Conservation (phyloP, 148 eudicot species). For the Camellia lanceoleosa region DNA sequence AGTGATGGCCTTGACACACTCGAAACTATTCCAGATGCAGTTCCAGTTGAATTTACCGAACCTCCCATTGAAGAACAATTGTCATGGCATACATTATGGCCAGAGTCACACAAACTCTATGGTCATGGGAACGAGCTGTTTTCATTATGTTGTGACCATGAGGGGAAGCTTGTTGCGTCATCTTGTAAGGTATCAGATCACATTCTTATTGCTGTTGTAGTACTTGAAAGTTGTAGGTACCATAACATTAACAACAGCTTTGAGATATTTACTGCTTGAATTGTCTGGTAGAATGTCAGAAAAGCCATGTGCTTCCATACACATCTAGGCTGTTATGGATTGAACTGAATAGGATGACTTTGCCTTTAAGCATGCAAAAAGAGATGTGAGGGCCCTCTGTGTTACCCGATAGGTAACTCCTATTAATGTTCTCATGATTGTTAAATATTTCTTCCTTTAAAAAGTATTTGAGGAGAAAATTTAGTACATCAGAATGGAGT, state of each 20-base stretch:
- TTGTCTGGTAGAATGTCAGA: background rate
- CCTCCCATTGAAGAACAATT: constrained; percentile 96
- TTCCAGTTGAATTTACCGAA: constrained; percentile 82
- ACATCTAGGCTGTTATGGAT: background rate
- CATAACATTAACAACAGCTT: background rate
- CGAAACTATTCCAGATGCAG: constrained; percentile 92
- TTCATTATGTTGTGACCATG: constrained; percentile 77
- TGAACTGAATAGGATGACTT: background rate
- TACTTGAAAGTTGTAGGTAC: background rate
- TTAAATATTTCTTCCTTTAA: no score
- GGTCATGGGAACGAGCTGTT: constrained; percentile 96
- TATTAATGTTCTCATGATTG: no score
- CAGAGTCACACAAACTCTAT: constrained; percentile 91
- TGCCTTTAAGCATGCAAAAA: no score
- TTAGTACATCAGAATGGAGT: no score
- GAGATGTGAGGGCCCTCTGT: no score
- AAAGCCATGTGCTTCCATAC: background rate
- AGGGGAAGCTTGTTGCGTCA: constrained; percentile 85
- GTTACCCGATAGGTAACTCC: no score
- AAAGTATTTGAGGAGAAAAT: no score
- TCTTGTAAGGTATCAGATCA: constrained; percentile 74
- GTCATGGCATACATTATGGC: constrained; percentile 94
- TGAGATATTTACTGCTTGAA: background rate
- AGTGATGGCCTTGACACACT: constrained; percentile 69
- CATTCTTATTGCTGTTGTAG: background rate